A percentile compares a stretch with the other conserved stretches of the same genome.
These are phyloP conservation scores for Tulasnella sp. DNA, from an alignment of 768 basidiomycete species.

Conservation along the genomic window DNA sequence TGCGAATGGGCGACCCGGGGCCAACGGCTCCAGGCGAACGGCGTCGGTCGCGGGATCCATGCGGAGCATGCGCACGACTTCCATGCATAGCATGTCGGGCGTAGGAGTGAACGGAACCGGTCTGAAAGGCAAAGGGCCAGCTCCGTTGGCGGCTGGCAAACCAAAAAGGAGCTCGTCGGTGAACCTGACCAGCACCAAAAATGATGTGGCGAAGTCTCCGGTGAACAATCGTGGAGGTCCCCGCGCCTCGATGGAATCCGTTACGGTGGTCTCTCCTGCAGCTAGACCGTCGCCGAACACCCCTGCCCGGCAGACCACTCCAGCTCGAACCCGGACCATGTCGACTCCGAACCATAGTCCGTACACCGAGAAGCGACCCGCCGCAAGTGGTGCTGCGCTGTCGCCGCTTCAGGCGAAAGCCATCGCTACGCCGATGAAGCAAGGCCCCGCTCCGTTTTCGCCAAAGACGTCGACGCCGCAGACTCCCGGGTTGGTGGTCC, in stretches of 20 bases:
- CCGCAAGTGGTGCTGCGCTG: not conserved
- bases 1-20: not conserved
- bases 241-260: not conserved
- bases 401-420: not conserved
- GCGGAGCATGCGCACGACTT: conserved; percentile 18
- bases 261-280: conserved; percentile 13
- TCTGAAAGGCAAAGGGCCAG: not conserved
- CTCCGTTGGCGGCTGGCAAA: not conserved
- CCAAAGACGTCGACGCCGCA: conserved; percentile 13
- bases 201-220: not conserved
- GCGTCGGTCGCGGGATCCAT: not conserved
- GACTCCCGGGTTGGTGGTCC: not conserved
- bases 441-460: not conserved
- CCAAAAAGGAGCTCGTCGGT: not conserved
- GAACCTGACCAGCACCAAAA: not conserved
- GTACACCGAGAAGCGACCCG: not conserved
- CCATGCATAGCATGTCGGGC: conserved; percentile 2
- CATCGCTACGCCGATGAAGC: conserved; percentile 1
- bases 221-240: not conserved
- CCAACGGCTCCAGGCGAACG: not conserved
- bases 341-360: conserved; percentile 4
- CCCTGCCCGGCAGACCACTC: not conserved
- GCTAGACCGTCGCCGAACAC: not conserved
- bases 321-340: conserved; percentile 8
- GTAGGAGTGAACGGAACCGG: not conserved